A percentile compares a stretch with the other conserved stretches of the same genome.
Conservation (phyloP, 805 yeast species). For the Sporopachydermia quercuum region DNA sequence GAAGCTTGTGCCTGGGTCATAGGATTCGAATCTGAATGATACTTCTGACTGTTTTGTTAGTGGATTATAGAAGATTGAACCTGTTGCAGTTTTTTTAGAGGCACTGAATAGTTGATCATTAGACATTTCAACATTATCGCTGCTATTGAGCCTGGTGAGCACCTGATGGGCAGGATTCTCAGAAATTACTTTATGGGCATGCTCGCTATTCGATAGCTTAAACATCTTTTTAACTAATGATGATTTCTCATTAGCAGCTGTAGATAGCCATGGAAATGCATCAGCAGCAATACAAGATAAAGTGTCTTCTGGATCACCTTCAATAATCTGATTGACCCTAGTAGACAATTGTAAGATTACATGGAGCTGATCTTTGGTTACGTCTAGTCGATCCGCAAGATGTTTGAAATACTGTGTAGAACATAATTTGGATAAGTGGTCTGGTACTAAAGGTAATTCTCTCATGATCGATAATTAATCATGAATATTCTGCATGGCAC, state of each 20-base stretch:
- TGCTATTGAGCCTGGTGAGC: neutral
- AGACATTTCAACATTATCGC: no score
- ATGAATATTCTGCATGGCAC: neutral
- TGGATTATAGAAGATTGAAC: neutral
- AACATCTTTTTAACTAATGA: neutral
- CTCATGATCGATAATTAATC: neutral
- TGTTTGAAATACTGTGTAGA: neutral
- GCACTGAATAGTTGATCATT: neutral
- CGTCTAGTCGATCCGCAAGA: neutral
- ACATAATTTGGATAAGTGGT: neutral
- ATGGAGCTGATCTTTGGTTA: neutral
- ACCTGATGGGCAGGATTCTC: neutral
- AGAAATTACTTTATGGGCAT: neutral
- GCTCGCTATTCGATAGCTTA: neutral
- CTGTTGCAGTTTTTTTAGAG: conserved; percentile 2
- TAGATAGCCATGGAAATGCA: neutral
- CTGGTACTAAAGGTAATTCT: neutral
- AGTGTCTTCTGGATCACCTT: neutral
- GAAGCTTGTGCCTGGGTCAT: conserved; percentile 16
- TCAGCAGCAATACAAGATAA: neutral
- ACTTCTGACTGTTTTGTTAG: neutral
- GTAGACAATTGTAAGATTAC: neutral
- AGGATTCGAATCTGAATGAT: neutral
- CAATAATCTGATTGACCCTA: neutral
- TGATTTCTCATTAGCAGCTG: neutral